Percentiles rank a stretch among this genome's conserved stretches.
phyloP scores from a whole-genome alignment of 352 stramenopile genomes.

The Pythium dissotocum region DNA sequence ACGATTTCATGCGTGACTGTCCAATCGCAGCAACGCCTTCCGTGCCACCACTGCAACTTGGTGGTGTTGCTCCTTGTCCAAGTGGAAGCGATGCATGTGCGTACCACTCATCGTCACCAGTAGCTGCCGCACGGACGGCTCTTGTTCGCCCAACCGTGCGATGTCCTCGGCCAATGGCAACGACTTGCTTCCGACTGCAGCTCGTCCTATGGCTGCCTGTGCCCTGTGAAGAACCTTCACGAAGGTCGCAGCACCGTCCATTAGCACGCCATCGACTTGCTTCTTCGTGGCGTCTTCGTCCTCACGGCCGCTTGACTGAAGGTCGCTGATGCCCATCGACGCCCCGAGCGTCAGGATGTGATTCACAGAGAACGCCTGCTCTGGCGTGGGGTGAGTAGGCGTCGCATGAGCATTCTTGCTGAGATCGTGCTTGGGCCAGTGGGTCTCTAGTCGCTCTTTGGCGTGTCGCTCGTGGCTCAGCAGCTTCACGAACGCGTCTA shows the following conservation, averaged over 20 bases:
- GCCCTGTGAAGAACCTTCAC: neutral
- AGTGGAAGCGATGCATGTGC: conserved; percentile 6
- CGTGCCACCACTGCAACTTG: neutral
- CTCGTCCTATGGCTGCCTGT: neutral
- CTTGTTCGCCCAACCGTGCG: conserved; percentile 29
- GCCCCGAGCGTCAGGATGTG: conserved; percentile 10
- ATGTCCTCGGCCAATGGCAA: conserved; percentile 27
- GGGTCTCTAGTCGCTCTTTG: conserved; percentile 15
- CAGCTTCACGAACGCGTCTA: conserved; percentile 21
- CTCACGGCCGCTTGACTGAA: neutral
- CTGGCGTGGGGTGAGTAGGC: neutral
- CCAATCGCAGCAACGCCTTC: neutral
- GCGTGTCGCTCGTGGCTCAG: conserved; percentile 20
- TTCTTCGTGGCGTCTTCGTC: neutral
- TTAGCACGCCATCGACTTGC: neutral
- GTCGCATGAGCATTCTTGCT: neutral
- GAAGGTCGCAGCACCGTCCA: conserved; percentile 15
- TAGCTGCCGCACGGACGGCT: conserved; percentile 39
- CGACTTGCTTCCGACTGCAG: neutral
- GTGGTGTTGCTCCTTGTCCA: neutral
- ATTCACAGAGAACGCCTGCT: neutral
- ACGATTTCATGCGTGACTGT: no score
- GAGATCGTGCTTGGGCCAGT: neutral
- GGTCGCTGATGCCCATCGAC: no score
- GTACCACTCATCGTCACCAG: conserved; percentile 23